Base-by-base conservation (phyloP, 768 basidiomycete species). In the Xanthoconium stramineum region DNA sequence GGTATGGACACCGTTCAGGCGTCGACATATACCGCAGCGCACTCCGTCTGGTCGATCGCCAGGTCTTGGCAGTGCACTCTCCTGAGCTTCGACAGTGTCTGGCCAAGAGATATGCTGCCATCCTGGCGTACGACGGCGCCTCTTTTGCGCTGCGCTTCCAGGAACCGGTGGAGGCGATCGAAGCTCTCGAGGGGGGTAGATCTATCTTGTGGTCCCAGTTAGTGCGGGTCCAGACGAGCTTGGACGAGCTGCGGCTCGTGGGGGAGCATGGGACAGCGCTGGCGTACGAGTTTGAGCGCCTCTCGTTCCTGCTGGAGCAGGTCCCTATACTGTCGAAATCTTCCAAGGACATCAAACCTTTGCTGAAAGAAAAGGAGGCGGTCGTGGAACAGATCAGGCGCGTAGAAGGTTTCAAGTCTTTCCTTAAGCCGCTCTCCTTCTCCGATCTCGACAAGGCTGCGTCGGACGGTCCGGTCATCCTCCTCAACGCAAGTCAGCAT, bases 171-270 rank as follows among this genome's bases (percentile, higher is more conserved):
- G 65, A 63, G 40, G 74, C 69, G 1, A 48, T 75, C 20, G 72
- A 71, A 43, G 45, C 57, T 2, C 61, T 75, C 6, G 74, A 75
- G 45, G 51, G 55, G 13, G 74, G 70, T 4, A 62, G 75, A 15
- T 68, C 68, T 6, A n/a, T 73, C 9, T 32, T 75, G 49, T 76
- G 74, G 75, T 58, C 61, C 15, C 74, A 75, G 36, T 55, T 69
- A 1, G 68, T 61, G 47, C 69, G 65, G 19, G 64, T 49, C 9
- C 61, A 60, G 33, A 67, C 65, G 7, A 52, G 60, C 33, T 48
- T 72, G 53, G 70, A 72, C 29, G 62, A 65, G 17, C 47, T 74
- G 36, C 65, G 65, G 33, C 51, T 50, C 35, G 53, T 44, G 14
- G 66, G 67, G 14, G 52, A 62, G 15, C 52, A 60, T 9, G 69